Evolutionary conservation across 108 stramenopile genomes (phyloP), one percentile per base, ranked within the genome.

Genomic region (Aurantiochytrium sp.): DNA sequence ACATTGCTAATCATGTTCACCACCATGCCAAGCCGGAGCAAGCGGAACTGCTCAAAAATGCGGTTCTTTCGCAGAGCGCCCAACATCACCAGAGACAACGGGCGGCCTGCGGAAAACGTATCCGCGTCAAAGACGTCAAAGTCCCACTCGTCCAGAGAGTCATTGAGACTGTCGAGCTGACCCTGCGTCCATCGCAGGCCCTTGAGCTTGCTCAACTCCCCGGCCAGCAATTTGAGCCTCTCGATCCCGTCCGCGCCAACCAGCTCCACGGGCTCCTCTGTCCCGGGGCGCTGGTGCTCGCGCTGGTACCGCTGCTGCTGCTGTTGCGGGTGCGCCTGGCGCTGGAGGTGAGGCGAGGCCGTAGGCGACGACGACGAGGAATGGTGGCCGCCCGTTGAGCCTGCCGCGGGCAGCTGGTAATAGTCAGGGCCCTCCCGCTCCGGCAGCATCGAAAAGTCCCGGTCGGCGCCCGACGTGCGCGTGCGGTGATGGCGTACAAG

Each of bases 91-190:
- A 81, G n/a, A 12, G 73, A 81, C 53, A 88, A 52, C 24, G 88
- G 88, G 19, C 81, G 30, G 19, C 88, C 81, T 37, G 36, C 73
- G 36, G 73, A 54, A 22, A 85, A 50, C 41, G 34, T 41, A 3
- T 45, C 81, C 36, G 73, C 32, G 52, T 85, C 69, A 50, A 88
- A 88, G 68, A 88, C 88, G 55, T 88, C 65, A 53, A 88, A 88
- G 34, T 88, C 81, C 88, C 88, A 88, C 10, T 85, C 53, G 54
- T 88, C 88, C 73, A 88, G 21, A 5, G 22, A 21, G 52, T 81
- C 88, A 39, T 41, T 85, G 73, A 68, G 37, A 55, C 45, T 54
- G 81, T 88, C 88, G 19, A 88, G 34, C 22, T 32, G 22, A 69
- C 37, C 31, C 54, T 88, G 88, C 15, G 37, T 88, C 73, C 73